Percentiles rank a stretch among this genome's conserved stretches.
Evolutionary conservation across 2,329 filamentous ascomycete genomes (phyloP).

Genomic region (Waltergamsia citrina): DNA sequence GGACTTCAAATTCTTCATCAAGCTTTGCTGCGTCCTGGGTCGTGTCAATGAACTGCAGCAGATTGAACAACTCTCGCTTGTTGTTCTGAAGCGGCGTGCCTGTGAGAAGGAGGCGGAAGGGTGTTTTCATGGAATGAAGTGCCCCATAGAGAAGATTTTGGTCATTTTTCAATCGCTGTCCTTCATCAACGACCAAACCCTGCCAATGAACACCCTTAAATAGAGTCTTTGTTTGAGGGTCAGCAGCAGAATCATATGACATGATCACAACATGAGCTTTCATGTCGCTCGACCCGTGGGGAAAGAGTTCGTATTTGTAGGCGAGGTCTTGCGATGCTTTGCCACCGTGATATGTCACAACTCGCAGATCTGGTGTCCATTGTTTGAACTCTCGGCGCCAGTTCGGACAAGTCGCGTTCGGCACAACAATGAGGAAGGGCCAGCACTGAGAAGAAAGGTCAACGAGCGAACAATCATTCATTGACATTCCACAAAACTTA

Average conservation of each 20-base stretch:
- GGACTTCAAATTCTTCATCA: slow-evolving; percentile 65
- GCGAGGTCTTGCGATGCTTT: slow-evolving; percentile 65
- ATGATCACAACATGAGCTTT: slow-evolving; percentile 88
- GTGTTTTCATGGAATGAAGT: slow-evolving; percentile 63
- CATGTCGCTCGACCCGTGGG: slow-evolving; percentile 53
- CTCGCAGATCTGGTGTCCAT: slow-evolving; percentile 78
- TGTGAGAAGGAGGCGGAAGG: slow-evolving; percentile 80
- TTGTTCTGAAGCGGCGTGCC: slow-evolving; percentile 95
- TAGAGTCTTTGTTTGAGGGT: slow-evolving; percentile 54
- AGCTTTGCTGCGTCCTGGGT: slow-evolving; percentile 58
- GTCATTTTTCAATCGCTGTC: slow-evolving; percentile 91
- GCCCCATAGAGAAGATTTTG: slow-evolving; percentile 71
- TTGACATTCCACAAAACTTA: slow-evolving; percentile 9
- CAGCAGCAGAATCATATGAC: slow-evolving; percentile 83
- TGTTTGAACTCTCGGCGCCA: slow-evolving; percentile 95
- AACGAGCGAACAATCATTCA: neutral
- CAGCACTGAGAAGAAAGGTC: slow-evolving; percentile 52
- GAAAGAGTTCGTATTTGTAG: slow-evolving; percentile 79
- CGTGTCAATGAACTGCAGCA: slow-evolving; percentile 88
- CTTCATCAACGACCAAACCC: slow-evolving; percentile 87
- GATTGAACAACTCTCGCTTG: slow-evolving; percentile 85
- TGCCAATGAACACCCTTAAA: slow-evolving; percentile 73
- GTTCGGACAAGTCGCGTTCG: slow-evolving; percentile 93
- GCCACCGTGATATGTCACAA: slow-evolving; percentile 88
- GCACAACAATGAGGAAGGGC: slow-evolving; percentile 88